Conservation (phyloP, 2,329 filamentous ascomycete genomes). For the Calonectria pseudoreteaudii region DNA sequence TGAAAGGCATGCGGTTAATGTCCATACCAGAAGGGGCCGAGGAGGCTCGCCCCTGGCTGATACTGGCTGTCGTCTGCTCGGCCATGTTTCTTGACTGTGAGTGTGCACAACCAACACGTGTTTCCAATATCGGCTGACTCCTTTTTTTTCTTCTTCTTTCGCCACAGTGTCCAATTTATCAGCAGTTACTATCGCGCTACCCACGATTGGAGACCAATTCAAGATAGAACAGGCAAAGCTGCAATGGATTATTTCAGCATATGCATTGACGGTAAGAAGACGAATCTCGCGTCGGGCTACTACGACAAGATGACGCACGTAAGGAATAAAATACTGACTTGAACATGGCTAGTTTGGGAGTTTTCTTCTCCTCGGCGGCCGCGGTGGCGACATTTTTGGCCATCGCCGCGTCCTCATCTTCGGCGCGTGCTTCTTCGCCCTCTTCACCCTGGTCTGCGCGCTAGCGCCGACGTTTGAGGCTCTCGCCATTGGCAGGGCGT, state of each 20-base stretch:
- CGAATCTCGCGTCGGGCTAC: not conserved
- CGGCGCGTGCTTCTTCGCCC: not conserved
- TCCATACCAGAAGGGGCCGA: not conserved
- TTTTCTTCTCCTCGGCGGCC: not conserved
- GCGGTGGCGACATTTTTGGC: not conserved
- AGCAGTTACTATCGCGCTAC: not conserved
- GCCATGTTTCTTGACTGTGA: constrained; percentile 1
- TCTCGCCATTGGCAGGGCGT: not conserved
- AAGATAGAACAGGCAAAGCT: not conserved
- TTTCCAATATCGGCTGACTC: not conserved
- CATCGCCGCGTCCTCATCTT: not conserved
- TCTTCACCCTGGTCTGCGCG: not conserved
- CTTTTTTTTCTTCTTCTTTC: too few species aligned
- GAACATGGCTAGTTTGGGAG: not conserved
- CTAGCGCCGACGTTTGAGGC: not conserved
- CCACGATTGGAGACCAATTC: not conserved
- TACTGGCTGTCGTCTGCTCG: not conserved
- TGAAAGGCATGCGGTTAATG: not conserved
- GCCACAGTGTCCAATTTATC: constrained; percentile 1
- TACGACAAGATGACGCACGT: too few species aligned
- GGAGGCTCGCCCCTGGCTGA: not conserved
- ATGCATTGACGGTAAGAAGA: not conserved
- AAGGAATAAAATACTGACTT: not conserved
- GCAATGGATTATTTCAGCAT: constrained; percentile 2
- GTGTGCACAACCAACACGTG: not conserved